These are phyloP conservation scores for Boletales sp. DNA, from an alignment of 768 basidiomycete species.

Conservation along the genomic window DNA sequence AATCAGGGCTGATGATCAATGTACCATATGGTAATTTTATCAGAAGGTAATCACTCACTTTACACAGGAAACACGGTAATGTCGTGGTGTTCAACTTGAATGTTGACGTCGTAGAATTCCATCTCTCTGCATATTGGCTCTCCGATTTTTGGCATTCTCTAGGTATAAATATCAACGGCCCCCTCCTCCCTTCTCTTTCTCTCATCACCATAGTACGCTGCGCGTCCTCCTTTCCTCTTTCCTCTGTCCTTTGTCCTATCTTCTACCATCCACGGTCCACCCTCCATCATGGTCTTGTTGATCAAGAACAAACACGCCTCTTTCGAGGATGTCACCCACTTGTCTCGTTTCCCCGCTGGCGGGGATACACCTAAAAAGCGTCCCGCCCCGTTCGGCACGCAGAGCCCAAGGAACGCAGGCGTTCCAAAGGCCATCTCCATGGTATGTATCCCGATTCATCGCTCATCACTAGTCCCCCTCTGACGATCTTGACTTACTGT, in stretches of 20 bases:
- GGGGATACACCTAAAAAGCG: neutral
- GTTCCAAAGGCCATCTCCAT: slow-evolving; percentile 8
- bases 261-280: neutral
- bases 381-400: neutral
- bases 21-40: too few species aligned
- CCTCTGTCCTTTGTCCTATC: neutral
- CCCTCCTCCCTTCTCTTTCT: too few species aligned
- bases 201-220: neutral
- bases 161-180: too few species aligned
- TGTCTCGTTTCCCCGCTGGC: slow-evolving; percentile 5
- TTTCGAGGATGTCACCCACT: slow-evolving; percentile 8
- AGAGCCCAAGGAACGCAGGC: slow-evolving; percentile 4
- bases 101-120: too few species aligned
- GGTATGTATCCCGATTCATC: neutral
- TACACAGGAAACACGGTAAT: too few species aligned
- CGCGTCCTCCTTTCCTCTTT: neutral
- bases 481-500: neutral
- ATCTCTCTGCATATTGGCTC: too few species aligned
- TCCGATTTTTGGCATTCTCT: too few species aligned
- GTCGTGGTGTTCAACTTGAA: too few species aligned
- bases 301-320: slow-evolving; percentile 15
- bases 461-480: neutral
- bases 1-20: too few species aligned
- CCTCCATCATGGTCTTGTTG: slow-evolving; percentile 13
- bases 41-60: too few species aligned